phyloP scores from a whole-genome alignment of 176 grass and related monocot species.

The Miscanthus lutarioriparius region DNA sequence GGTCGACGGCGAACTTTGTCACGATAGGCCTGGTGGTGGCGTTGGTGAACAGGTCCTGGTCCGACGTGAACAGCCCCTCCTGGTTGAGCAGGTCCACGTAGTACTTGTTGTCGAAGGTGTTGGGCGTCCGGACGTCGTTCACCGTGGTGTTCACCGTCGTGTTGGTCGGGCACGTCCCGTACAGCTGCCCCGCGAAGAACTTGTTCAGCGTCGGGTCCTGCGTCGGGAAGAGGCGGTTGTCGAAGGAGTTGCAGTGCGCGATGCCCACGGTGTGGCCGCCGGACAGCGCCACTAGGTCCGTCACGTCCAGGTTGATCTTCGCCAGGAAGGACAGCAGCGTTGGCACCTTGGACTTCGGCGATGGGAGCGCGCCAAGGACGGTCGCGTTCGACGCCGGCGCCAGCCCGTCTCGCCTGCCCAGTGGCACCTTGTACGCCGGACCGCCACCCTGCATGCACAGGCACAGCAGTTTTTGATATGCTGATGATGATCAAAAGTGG shows the following conservation, averaged over 20 bases:
- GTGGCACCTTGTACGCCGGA: constrained; percentile 47
- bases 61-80: constrained; percentile 77
- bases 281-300: constrained; percentile 59
- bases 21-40: constrained; percentile 33
- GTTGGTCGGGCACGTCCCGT: constrained; percentile 37
- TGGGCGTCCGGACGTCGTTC: constrained; percentile 49
- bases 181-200: constrained; percentile 44
- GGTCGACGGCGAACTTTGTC: constrained; percentile 36
- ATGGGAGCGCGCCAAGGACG: not conserved
- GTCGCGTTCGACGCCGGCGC: not conserved
- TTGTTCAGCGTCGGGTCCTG: constrained; percentile 48
- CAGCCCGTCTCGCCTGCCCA: constrained; percentile 53
- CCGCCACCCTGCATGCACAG: no score
- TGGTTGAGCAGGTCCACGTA: constrained; percentile 70
- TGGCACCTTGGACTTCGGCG: constrained; percentile 28
- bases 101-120: constrained; percentile 84
- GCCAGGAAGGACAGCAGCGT: not conserved
- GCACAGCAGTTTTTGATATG: no score
- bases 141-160: constrained; percentile 37
- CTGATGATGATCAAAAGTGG: no score
- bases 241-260: constrained; percentile 58
- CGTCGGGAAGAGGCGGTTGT: constrained; percentile 39
- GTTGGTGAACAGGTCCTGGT: constrained; percentile 60
- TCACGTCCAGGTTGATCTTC: constrained; percentile 45
- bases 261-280: constrained; percentile 65